Conservation (phyloP, 805 yeast genomes). For the Scheffersomyces stipitis region DNA sequence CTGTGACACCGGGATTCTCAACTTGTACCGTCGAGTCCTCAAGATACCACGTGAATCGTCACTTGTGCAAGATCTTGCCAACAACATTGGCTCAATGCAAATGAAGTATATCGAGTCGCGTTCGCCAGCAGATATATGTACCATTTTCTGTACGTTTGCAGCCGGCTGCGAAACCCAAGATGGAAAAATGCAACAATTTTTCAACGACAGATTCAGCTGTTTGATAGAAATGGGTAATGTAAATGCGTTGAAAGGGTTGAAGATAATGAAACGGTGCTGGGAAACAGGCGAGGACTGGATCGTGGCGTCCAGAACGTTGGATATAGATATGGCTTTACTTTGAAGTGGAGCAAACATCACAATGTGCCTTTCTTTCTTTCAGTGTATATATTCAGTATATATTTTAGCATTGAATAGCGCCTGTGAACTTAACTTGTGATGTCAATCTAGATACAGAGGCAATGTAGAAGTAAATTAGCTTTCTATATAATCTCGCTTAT, state of each 20-base stretch:
- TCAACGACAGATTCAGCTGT: conserved; percentile 36
- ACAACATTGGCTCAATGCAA: conserved; percentile 37
- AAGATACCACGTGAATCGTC: conserved; percentile 44
- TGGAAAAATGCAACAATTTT: conserved; percentile 31
- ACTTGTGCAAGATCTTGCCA: conserved; percentile 49
- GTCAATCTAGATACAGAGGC: no score
- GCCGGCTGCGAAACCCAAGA: conserved; percentile 59
- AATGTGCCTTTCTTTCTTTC: no score
- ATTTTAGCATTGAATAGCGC: no score
- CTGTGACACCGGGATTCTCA: conserved; percentile 53
- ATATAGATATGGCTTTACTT: conserved; percentile 46
- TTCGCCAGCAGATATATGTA: conserved; percentile 54
- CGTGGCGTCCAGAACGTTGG: conserved; percentile 40
- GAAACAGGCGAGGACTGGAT: conserved; percentile 52
- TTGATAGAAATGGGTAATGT: conserved; percentile 45
- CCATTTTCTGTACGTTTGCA: conserved; percentile 54
- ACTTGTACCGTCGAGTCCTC: conserved; percentile 56
- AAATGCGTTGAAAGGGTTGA: conserved; percentile 45
- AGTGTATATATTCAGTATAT: no score
- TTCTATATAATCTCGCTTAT: no score
- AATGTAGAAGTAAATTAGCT: no score
- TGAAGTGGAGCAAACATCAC: conserved; percentile 16
- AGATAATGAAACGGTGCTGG: conserved; percentile 56
- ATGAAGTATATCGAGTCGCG: conserved; percentile 41
- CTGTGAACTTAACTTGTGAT: no score